Evolutionary conservation across 805 yeast species (phyloP).

Genomic region (Candida oleophila): DNA sequence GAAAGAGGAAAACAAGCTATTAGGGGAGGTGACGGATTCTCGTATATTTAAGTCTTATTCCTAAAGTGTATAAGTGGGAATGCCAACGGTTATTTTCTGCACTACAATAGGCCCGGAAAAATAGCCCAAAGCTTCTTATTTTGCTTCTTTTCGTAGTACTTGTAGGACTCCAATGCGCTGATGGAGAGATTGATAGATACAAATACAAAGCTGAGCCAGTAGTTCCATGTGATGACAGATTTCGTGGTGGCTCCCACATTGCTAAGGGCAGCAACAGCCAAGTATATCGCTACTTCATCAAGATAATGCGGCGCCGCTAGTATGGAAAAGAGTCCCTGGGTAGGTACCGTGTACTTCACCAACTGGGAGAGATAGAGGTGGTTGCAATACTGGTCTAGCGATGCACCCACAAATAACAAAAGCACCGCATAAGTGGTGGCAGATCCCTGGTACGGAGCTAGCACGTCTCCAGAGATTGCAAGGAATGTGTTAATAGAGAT

Average conservation of each 20-base stretch:
- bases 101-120: constrained; percentile 24
- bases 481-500: constrained; percentile 40
- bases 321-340: constrained; percentile 45
- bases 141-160: constrained; percentile 40
- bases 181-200: constrained; percentile 50
- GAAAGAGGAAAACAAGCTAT: too few relatives aligned
- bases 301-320: constrained; percentile 68
- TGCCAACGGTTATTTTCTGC: background rate
- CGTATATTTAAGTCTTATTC: background rate
- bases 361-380: constrained; percentile 51
- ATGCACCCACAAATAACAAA: constrained; percentile 41
- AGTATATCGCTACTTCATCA: constrained; percentile 61
- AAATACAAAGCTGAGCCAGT: constrained; percentile 23
- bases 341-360: constrained; percentile 58
- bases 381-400: constrained; percentile 54
- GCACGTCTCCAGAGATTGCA: background rate
- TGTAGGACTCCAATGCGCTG: constrained; percentile 53
- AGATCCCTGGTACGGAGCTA: background rate
- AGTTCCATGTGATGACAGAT: constrained; percentile 13
- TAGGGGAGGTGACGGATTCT: background rate
- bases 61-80: background rate
- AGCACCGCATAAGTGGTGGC: background rate
- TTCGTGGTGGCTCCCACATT: constrained; percentile 2
- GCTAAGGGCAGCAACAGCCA: constrained; percentile 26
- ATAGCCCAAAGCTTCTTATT: constrained; percentile 31